Evolutionary conservation across 2,329 filamentous ascomycete species (phyloP), one percentile per base, ranked within the genome.

Genomic region (Xylariaceae sp.): DNA sequence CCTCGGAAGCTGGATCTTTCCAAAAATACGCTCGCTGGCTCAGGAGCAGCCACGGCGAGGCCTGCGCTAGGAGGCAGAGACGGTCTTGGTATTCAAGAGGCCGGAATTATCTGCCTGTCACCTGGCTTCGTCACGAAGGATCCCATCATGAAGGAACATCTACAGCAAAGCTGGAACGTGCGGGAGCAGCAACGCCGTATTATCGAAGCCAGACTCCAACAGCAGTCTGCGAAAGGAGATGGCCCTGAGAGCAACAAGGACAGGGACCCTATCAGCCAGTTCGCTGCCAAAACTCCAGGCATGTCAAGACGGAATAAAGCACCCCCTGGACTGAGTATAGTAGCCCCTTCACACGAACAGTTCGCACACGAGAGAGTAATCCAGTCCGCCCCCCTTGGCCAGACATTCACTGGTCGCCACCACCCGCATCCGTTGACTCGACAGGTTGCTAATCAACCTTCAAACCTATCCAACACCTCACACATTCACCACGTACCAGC

Each of bases 111-210:
- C 29, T 98, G 92, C 57, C 71, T 98, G 39, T 97, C 92, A 2
- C 92, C 92, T 0, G 92, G 92, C 38, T 97, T 98, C 57, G 82
- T 94, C 50, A 97, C 92, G 12, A 86, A 97, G 54, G 88, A 98
- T 63, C 90, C 92, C n/a, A 77, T 85, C 14, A 94, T 96, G 88
- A 83, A 92, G 59, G 88, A 95, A 64, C 89, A 97, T 63, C 70
- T 98, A 37, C 88, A 97, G 65, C 81, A 90, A 52, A 97, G 92
- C 64, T 79, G 96, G 64, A 88, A 85, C 31, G 89, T 98, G 19
- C 76, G 89, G 48, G 90, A 98, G 52, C 88, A 95, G 60, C 92
- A 98, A 64, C 77, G 90, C 51, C 85, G 88, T 50, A 90, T 98
- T 51, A 98, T 98, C 53, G 92, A 97, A 65, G 82, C 87, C 24